Conservation (phyloP, 2,329 filamentous ascomycete genomes). For the Claviceps monticola region DNA sequence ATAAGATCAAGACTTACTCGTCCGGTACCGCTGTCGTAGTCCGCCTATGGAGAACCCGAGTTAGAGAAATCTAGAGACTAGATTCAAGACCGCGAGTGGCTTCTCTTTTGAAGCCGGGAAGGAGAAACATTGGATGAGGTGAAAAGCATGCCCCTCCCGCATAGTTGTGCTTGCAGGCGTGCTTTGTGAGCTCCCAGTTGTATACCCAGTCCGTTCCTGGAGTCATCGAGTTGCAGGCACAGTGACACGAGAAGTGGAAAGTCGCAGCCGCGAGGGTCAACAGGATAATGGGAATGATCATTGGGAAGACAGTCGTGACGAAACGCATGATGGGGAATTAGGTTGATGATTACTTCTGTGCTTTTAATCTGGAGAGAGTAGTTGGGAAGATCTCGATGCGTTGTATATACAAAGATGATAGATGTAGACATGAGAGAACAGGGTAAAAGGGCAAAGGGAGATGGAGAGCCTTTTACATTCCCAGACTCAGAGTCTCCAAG, state of each 20-base stretch:
- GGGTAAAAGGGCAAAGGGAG: too few relatives aligned
- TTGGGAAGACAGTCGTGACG: not conserved
- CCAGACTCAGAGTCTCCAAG: too few relatives aligned
- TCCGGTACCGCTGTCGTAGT: not conserved
- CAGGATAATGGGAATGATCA: not conserved
- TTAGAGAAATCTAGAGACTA: not conserved
- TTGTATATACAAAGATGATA: too few relatives aligned
- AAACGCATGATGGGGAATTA: not conserved
- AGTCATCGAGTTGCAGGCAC: not conserved
- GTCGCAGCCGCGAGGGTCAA: constrained; percentile 11
- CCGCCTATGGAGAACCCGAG: not conserved
- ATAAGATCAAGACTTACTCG: not conserved
- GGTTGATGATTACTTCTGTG: too few relatives aligned
- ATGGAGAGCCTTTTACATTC: too few relatives aligned
- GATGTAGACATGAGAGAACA: too few relatives aligned
- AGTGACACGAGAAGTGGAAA: not conserved
- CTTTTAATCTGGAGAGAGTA: too few relatives aligned
- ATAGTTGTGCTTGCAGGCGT: not conserved
- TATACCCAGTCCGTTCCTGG: not conserved
- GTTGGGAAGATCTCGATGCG: too few relatives aligned
- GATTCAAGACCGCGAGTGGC: too few relatives aligned
- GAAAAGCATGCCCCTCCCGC: not conserved
- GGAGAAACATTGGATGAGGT: too few relatives aligned
- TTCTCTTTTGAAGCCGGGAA: not conserved
- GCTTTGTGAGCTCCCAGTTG: not conserved